A percentile compares a stretch with the other conserved stretches of the same genome.
These are phyloP conservation scores for Paspalum notatum DNA, from an alignment of 176 grass and related monocot genomes.

Conservation along the genomic window DNA sequence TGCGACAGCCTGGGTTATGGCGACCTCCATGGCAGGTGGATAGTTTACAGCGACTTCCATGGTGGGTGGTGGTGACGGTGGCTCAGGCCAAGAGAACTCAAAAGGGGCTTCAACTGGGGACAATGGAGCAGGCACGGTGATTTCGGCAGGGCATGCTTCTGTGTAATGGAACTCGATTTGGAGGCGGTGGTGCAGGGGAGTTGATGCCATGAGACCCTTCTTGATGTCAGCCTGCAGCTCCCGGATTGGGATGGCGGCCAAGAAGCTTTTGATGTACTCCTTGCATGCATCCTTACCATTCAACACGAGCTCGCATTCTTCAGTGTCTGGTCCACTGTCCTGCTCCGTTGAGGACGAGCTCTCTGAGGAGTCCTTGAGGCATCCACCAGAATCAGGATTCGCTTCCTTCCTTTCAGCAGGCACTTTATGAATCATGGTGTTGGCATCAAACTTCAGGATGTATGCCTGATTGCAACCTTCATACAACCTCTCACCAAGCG, in stretches of 20 bases:
- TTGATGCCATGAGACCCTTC: conserved; percentile 76
- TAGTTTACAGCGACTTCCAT: background rate
- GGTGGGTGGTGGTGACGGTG: conserved; percentile 8
- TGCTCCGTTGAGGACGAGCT: conserved; percentile 35
- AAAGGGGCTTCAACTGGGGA: conserved; percentile 39
- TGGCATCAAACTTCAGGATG: conserved; percentile 89
- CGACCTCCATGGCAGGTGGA: conserved; percentile 4
- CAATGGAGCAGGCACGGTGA: background rate
- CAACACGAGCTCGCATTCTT: conserved; percentile 52
- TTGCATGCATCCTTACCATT: conserved; percentile 88
- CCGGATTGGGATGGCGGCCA: conserved; percentile 89
- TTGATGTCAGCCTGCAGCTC: conserved; percentile 90
- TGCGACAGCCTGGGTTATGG: conserved; percentile 13
- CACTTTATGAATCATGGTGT: conserved; percentile 65
- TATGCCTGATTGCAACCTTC: conserved; percentile 89
- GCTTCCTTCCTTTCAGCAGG: conserved; percentile 47
- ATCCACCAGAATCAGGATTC: conserved; percentile 30
- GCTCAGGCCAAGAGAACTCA: conserved; percentile 55
- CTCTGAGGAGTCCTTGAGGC: conserved; percentile 30
- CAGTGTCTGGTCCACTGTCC: conserved; percentile 32
- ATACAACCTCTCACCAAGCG: conserved; percentile 87
- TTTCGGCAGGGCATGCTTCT: conserved; percentile 38
- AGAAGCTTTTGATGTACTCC: conserved; percentile 94
- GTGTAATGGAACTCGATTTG: conserved; percentile 97
- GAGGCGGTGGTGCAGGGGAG: conserved; percentile 76